Percentiles rank a stretch among this genome's conserved stretches.
Evolutionary conservation across 306 rosid species (phyloP).

Genomic region (Vicia villosa): DNA sequence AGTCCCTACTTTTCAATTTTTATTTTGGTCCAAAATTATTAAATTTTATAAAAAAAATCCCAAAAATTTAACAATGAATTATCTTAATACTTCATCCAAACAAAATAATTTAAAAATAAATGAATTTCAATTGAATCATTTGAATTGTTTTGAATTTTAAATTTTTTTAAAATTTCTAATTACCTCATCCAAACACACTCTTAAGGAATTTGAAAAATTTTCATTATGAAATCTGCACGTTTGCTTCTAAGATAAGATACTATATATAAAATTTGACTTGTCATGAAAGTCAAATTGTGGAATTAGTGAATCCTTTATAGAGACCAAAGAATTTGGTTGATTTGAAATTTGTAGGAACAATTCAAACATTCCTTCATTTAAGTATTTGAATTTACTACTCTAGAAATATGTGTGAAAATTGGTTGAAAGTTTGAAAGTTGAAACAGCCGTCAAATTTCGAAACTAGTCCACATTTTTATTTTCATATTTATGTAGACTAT

Average conservation of each 20-base stretch:
- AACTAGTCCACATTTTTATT: background rate
- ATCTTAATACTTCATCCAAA: too few species aligned
- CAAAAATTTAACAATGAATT: too few species aligned
- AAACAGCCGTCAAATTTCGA: background rate
- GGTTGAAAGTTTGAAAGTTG: conserved; percentile 11
- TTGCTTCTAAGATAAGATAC: background rate
- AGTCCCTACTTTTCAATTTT: too few species aligned
- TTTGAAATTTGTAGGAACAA: conserved; percentile 17
- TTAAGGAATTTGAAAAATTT: background rate
- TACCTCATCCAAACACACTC: too few species aligned
- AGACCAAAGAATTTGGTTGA: background rate
- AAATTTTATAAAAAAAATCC: too few species aligned
- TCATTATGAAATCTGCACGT: background rate
- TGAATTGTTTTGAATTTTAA: too few species aligned
- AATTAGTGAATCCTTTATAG: background rate
- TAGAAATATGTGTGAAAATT: conserved; percentile 13
- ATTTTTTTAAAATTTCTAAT: too few species aligned
- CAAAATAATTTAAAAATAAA: too few species aligned
- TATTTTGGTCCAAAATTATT: too few species aligned
- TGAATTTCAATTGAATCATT: too few species aligned
- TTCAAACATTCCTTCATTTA: conserved; percentile 26
- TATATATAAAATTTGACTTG: background rate
- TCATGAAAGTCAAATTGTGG: background rate
- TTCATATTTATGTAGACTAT: background rate
- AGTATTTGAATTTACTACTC: background rate